Evolutionary conservation across 2,329 filamentous ascomycete genomes (phyloP).

Genomic region (Botrytis aclada): DNA sequence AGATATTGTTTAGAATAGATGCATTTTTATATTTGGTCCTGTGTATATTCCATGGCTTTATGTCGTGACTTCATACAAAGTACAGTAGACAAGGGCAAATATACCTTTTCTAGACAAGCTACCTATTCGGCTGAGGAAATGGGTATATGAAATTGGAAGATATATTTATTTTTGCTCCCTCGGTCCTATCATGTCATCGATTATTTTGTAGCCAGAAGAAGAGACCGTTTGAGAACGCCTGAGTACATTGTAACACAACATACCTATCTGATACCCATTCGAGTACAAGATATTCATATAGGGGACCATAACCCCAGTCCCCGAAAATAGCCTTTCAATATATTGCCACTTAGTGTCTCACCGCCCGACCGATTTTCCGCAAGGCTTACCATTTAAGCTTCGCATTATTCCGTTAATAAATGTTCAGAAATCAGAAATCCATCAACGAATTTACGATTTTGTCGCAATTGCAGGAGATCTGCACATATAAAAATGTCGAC

Average conservation of each 20-base stretch:
- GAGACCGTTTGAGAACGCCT: neutral
- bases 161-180: neutral
- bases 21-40: neutral
- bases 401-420: neutral
- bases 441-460: conserved; percentile 16
- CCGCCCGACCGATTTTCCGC: conserved; percentile 17
- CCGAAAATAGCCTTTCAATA: conserved; percentile 11
- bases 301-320: neutral
- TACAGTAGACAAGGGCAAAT: neutral
- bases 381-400: conserved; percentile 17
- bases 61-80: neutral
- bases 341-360: conserved; percentile 9
- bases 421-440: neutral
- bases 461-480: conserved; percentile 8
- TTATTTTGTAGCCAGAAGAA: neutral
- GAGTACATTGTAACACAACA: neutral
- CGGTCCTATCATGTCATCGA: neutral
- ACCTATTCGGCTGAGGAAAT: neutral
- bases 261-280: neutral
- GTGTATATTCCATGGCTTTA: neutral
- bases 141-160: neutral
- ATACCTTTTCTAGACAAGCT: neutral
- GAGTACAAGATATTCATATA: conserved; percentile 1
- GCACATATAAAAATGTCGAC: conserved; percentile 29
- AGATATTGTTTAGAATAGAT: neutral